A percentile compares a stretch with the other conserved stretches of the same genome.
Evolutionary conservation across 2,329 filamentous ascomycete species (phyloP).

Genomic region (Dactylellina cionopaga): DNA sequence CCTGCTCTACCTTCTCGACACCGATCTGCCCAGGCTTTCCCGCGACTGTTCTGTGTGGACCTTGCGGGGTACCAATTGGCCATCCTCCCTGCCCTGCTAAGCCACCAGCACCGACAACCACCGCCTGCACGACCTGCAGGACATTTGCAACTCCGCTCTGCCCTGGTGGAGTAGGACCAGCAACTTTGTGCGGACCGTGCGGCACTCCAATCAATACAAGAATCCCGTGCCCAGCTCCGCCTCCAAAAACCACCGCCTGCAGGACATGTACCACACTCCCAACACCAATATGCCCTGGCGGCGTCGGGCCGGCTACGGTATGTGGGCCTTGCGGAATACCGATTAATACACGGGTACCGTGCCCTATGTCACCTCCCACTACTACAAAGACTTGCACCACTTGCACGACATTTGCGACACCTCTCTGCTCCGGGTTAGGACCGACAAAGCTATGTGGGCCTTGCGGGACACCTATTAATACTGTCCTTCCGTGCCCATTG

Average conservation of each 20-base stretch:
- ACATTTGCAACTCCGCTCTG: slow-evolving; percentile 19
- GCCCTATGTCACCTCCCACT: slow-evolving; percentile 16
- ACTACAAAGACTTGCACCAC: slow-evolving; percentile 23
- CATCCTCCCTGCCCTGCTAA: slow-evolving; percentile 22
- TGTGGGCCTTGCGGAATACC: slow-evolving; percentile 35
- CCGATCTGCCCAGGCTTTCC: slow-evolving; percentile 40
- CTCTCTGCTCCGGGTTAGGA: slow-evolving; percentile 23
- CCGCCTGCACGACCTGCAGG: slow-evolving; percentile 7
- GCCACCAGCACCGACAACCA: slow-evolving; percentile 16
- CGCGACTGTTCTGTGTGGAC: slow-evolving; percentile 31
- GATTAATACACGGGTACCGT: slow-evolving; percentile 28
- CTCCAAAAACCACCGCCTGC: slow-evolving; percentile 21
- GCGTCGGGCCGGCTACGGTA: slow-evolving; percentile 27
- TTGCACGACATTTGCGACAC: slow-evolving; percentile 34
- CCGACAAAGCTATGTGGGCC: slow-evolving; percentile 32
- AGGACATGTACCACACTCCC: slow-evolving; percentile 13
- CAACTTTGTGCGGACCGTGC: slow-evolving; percentile 16
- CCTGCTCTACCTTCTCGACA: slow-evolving; percentile 25
- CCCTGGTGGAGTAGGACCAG: slow-evolving; percentile 1
- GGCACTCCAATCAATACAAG: slow-evolving; percentile 14
- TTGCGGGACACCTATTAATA: slow-evolving; percentile 32
- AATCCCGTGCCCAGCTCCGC: not conserved
- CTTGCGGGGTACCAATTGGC: slow-evolving; percentile 25
- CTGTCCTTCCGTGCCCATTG: not conserved
- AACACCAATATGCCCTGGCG: slow-evolving; percentile 30